Evolutionary conservation across 177 flowering plant species (phyloP).

Genomic region (Vitis hybrid): DNA sequence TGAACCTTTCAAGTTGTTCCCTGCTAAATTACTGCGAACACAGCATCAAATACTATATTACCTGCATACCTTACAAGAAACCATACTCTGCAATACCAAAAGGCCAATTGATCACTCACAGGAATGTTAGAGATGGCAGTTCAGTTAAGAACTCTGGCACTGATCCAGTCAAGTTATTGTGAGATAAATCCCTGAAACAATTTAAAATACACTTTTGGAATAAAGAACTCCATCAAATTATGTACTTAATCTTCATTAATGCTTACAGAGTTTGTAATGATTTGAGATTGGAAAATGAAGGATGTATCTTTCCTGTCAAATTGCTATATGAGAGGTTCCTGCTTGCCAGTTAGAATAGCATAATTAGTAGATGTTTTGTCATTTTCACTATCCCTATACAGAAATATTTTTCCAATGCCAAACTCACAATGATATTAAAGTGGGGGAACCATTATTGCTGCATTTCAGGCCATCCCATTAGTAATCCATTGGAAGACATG

Average conservation of each 20-base stretch:
- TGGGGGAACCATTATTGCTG: no score
- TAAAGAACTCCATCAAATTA: background rate
- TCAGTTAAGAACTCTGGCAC: background rate
- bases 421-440: no score
- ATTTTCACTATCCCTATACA: no score
- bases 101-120: background rate
- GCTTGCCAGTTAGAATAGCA: background rate
- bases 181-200: constrained; percentile 1
- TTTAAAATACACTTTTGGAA: no score
- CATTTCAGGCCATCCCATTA: no score
- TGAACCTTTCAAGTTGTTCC: constrained; percentile 10
- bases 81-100: background rate
- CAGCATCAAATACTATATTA: background rate
- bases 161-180: no score
- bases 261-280: constrained; percentile 8
- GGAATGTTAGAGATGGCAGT: background rate
- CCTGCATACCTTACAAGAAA: constrained; percentile 1
- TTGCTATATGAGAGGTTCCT: no score
- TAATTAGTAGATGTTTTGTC: no score
- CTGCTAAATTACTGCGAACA: constrained; percentile 9
- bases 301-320: background rate
- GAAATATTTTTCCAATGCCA: no score
- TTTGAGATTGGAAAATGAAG: constrained; percentile 10
- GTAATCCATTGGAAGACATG: no score
- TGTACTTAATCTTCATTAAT: no score